Conservation (phyloP, 129 eudicot species). For the Saposhnikovia divaricata region DNA sequence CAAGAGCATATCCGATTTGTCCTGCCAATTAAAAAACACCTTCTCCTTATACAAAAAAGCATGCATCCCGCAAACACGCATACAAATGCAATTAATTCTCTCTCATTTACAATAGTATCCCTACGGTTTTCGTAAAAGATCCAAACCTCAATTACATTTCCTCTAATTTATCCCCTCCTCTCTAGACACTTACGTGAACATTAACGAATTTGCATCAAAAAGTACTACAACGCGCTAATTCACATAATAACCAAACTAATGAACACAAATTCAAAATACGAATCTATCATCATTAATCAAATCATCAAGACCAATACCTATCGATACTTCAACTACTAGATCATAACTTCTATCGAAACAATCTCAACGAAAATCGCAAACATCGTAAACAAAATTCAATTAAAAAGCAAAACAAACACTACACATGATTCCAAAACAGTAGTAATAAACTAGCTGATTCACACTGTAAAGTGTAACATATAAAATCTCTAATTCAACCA, state of each 20-base stretch:
- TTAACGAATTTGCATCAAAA: background rate
- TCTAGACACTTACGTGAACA: background rate
- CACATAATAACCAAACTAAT: background rate
- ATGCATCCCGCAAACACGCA: too few species aligned
- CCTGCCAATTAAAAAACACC: slow-evolving; percentile 30
- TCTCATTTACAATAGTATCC: background rate
- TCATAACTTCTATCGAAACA: background rate
- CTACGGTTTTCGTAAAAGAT: too few species aligned
- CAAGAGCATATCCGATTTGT: slow-evolving; percentile 90
- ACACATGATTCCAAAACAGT: background rate
- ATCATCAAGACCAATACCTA: too few species aligned
- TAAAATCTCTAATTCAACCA: background rate
- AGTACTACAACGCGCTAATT: background rate
- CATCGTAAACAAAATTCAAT: background rate
- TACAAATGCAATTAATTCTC: background rate
- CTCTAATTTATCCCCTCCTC: background rate
- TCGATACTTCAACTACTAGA: background rate
- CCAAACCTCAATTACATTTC: background rate
- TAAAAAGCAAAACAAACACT: background rate
- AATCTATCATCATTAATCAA: background rate
- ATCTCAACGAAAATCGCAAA: background rate
- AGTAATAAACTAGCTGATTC: background rate
- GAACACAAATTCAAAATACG: too few species aligned
- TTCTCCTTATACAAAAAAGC: background rate
- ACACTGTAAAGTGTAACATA: too few species aligned